phyloP scores from a whole-genome alignment of 1,284 basidiomycete genomes.

The Ustilago shanxiensis region DNA sequence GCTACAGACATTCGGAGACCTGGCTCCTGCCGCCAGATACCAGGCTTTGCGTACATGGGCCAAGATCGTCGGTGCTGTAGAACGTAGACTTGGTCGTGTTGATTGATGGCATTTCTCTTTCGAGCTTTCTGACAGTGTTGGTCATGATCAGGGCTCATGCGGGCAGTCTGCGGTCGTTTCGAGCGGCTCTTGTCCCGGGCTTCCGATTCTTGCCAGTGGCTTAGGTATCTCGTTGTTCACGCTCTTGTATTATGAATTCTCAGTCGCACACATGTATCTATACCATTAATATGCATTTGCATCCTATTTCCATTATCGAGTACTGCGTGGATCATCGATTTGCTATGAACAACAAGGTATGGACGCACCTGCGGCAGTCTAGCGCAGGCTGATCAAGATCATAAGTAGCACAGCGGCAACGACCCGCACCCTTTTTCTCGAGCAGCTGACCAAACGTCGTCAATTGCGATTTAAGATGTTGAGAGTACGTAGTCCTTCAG shows the following conservation, averaged over 20 bases:
- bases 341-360: too few species aligned
- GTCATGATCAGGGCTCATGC: too few species aligned
- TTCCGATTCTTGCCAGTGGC: background rate
- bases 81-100: slow-evolving; percentile 27
- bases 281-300: background rate
- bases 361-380: background rate
- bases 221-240: background rate
- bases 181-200: background rate
- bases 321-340: too few species aligned
- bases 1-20: slow-evolving; percentile 52
- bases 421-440: background rate
- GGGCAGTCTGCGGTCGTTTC: background rate
- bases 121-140: too few species aligned
- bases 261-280: background rate
- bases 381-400: background rate
- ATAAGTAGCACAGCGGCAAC: background rate
- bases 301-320: too few species aligned
- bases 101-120: background rate
- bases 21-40: slow-evolving; percentile 49
- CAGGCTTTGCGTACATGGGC: slow-evolving; percentile 43
- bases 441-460: background rate
- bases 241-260: background rate
- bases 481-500: slow-evolving; percentile 6
- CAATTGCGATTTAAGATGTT: background rate
- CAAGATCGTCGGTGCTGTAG: slow-evolving; percentile 28